These are phyloP conservation scores for Penicillium egyptiacum DNA, from an alignment of 495 filamentous ascomycete species.

Conservation along the genomic window DNA sequence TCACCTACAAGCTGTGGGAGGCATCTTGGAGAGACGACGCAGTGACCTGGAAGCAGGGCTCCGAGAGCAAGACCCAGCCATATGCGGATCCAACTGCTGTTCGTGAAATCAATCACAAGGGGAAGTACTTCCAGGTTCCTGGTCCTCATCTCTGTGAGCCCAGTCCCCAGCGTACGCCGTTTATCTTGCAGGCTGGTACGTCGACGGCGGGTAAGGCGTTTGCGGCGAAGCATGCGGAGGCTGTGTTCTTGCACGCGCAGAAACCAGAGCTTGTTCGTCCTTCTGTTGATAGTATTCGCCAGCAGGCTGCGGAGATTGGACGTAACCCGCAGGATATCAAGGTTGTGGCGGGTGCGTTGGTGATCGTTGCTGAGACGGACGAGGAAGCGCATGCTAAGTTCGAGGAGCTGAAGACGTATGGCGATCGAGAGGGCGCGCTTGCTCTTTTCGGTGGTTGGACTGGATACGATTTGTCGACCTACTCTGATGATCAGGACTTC, in stretches of 20 bases:
- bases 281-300: conserved; percentile 49
- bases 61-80: conserved; percentile 29
- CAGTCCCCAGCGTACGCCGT: conserved; percentile 64
- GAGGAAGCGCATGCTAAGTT: conserved; percentile 54
- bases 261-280: conserved; percentile 45
- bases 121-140: conserved; percentile 64
- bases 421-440: conserved; percentile 51
- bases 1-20: conserved; percentile 69
- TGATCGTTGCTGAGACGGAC: conserved; percentile 54
- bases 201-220: conserved; percentile 62
- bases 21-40: conserved; percentile 68
- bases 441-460: conserved; percentile 58
- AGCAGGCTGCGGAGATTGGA: conserved; percentile 43
- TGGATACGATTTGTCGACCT: conserved; percentile 51
- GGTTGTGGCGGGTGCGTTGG: conserved; percentile 49
- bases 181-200: conserved; percentile 64
- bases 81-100: conserved; percentile 60
- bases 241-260: conserved; percentile 52
- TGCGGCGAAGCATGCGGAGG: conserved; percentile 59
- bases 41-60: conserved; percentile 34
- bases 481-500: conserved; percentile 53
- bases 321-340: conserved; percentile 52
- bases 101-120: conserved; percentile 62
- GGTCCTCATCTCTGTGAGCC: conserved; percentile 67
- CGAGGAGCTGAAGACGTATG: conserved; percentile 46